Evolutionary conservation across 148 eudicot genomes (phyloP), one percentile per base, ranked within the genome.

Genomic region (Fagopyrum esculentum): DNA sequence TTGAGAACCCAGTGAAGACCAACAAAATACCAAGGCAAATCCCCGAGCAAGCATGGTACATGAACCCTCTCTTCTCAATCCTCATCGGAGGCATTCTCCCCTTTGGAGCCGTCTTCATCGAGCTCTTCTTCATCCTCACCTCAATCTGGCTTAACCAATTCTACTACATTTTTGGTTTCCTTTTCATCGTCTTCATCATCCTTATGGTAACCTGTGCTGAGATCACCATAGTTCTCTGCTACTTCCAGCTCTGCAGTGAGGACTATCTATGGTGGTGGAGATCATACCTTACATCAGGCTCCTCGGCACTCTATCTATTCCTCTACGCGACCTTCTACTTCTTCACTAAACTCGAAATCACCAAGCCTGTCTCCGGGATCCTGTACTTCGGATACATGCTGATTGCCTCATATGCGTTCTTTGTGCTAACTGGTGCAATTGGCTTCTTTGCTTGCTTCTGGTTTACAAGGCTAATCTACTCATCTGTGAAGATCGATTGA

Each of bases 201-300:
- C 86, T 84, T 15, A 75, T 84, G 6, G 82, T 84, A 35, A 84
- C 86, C 35, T 84, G 86, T 46, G 86, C 84, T 3, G 84, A 84
- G 82, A 84, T 84, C 75, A 81, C 86, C 72, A 69, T 84, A 13
- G 86, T 84, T 17, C 80, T 84, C 8, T 84, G 86, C 79, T 84
- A 84, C 80, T 84, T 84, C 84, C 86, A 84, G 81, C 84, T 84
- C 48, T 84, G 86, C 74, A 81, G 86, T 15, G 84, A 84, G 77
- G 86, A 84, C 75, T 84, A 84, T 44, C 82, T 79, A 16, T 84
- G 86, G 86, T 84, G 86, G 86, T 84, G 86, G 86, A 84, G 86
- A 75, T 84, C 86, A 0, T 84, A 84, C 75, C 55, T 84, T 74
- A 84, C 86, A 10, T 84, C 86, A 5, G 86, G 86, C 56, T 84